phyloP scores from a whole-genome alignment of 441 rosid species.

The Biscutella laevigata region DNA sequence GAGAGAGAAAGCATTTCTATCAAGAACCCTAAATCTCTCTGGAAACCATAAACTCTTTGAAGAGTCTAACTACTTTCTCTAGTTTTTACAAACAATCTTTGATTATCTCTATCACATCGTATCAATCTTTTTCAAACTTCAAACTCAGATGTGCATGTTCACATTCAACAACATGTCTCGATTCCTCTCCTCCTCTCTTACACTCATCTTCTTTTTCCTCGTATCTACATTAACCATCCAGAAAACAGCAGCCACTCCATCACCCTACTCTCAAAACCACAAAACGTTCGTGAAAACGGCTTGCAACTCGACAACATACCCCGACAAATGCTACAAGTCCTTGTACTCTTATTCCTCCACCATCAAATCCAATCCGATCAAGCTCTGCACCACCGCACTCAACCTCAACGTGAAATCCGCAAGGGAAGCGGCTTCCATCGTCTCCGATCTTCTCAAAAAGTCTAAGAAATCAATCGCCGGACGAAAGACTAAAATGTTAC shows the following conservation, averaged over 20 bases:
- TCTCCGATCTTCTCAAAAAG: conserved; percentile 26
- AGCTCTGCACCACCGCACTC: conserved; percentile 43
- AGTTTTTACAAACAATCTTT: too few species aligned
- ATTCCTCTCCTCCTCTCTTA: conserved; percentile 8
- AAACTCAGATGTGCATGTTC: too few species aligned
- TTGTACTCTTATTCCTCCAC: conserved; percentile 38
- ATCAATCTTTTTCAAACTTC: too few species aligned
- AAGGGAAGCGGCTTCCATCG: conserved; percentile 15
- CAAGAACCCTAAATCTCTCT: too few species aligned
- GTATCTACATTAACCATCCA: conserved; percentile 7
- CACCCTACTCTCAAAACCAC: conserved; percentile 27
- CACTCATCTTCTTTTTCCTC: conserved; percentile 16
- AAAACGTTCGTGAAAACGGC: conserved; percentile 37
- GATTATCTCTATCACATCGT: too few species aligned
- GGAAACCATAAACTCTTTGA: too few species aligned
- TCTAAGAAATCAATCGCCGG: conserved; percentile 25
- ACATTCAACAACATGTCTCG: conserved; percentile 10
- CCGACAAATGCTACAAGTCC: conserved; percentile 37
- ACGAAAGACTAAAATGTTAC: neutral
- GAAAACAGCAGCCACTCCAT: conserved; percentile 23
- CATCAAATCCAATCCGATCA: conserved; percentile 40
- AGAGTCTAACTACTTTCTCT: too few species aligned
- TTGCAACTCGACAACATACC: conserved; percentile 42
- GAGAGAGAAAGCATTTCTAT: too few species aligned
- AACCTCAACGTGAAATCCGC: conserved; percentile 36